These are phyloP conservation scores for Endothia cerciana DNA, from an alignment of 2,329 filamentous ascomycete species.

Conservation along the genomic window DNA sequence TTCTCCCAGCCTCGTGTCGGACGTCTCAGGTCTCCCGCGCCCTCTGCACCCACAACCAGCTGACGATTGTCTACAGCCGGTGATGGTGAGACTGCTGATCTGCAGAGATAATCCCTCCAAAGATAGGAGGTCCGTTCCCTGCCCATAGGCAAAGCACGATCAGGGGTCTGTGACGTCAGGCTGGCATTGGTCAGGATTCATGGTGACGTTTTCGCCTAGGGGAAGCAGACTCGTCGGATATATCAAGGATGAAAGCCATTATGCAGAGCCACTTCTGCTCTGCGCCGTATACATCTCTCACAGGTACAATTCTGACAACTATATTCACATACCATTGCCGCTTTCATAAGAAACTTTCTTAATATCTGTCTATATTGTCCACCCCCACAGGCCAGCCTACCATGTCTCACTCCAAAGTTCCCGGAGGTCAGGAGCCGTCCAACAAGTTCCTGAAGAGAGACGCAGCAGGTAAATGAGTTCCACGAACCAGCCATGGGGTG, in stretches of 20 bases:
- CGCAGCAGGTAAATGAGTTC: constrained; percentile 3
- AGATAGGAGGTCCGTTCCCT: neutral
- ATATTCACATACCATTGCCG: too few species aligned
- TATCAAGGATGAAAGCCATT: neutral
- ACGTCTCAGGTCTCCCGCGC: too few species aligned
- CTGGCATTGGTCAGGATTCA: neutral
- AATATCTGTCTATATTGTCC: neutral
- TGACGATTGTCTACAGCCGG: too few species aligned
- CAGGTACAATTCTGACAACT: neutral
- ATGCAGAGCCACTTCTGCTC: neutral
- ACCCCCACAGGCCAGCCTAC: neutral
- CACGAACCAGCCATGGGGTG: neutral
- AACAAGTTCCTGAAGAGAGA: constrained; percentile 27
- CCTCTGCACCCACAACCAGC: too few species aligned
- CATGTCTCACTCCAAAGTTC: constrained; percentile 26
- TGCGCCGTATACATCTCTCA: neutral
- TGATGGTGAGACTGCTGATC: too few species aligned
- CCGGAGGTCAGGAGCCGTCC: constrained; percentile 26
- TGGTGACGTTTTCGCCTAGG: constrained; percentile 6
- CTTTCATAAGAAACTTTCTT: neutral
- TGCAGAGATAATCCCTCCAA: neutral
- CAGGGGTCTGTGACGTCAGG: constrained; percentile 10
- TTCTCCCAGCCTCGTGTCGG: neutral
- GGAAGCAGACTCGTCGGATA: neutral
- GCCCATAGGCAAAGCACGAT: neutral